A percentile compares a stretch with the other conserved stretches of the same genome.
phyloP scores from a whole-genome alignment of 192 early-diverging fungal species.

The Backusella sp. region DNA sequence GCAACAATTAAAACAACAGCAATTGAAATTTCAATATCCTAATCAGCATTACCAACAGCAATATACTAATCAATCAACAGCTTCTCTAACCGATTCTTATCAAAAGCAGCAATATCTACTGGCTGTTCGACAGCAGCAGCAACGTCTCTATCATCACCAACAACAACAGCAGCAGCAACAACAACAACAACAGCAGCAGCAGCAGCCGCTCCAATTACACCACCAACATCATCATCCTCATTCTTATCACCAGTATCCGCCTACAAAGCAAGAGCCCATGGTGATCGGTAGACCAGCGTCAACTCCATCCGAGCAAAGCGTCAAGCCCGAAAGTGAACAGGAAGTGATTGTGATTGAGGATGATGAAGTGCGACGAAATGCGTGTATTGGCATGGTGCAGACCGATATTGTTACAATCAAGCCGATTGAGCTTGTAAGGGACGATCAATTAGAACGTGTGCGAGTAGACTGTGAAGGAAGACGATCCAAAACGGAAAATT shows the following conservation, averaged over 20 bases:
- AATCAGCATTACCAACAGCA: neutral
- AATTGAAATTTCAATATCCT: neutral
- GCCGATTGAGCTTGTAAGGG: constrained; percentile 17
- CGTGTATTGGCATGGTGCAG: constrained; percentile 36
- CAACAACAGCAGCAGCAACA: neutral
- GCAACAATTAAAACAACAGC: neutral
- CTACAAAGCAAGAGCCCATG: neutral
- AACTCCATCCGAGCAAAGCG: neutral
- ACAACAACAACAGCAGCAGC: neutral
- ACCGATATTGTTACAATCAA: constrained; percentile 32
- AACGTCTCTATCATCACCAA: neutral
- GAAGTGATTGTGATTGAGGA: constrained; percentile 34
- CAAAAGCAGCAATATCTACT: neutral
- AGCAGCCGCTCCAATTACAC: neutral
- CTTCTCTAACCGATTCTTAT: neutral
- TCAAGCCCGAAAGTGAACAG: neutral
- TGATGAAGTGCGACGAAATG: constrained; percentile 21
- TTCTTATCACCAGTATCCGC: neutral
- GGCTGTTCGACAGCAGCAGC: neutral
- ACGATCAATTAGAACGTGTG: constrained; percentile 32
- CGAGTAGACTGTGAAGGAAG: constrained; percentile 23
- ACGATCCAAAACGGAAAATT: constrained; percentile 14
- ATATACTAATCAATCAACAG: neutral
- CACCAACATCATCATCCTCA: neutral
- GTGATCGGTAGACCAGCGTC: neutral